A percentile compares a stretch with the other conserved stretches of the same genome.
These are phyloP conservation scores for Volvox carteri DNA, from an alignment of 163 green algal genomes.

Conservation along the genomic window DNA sequence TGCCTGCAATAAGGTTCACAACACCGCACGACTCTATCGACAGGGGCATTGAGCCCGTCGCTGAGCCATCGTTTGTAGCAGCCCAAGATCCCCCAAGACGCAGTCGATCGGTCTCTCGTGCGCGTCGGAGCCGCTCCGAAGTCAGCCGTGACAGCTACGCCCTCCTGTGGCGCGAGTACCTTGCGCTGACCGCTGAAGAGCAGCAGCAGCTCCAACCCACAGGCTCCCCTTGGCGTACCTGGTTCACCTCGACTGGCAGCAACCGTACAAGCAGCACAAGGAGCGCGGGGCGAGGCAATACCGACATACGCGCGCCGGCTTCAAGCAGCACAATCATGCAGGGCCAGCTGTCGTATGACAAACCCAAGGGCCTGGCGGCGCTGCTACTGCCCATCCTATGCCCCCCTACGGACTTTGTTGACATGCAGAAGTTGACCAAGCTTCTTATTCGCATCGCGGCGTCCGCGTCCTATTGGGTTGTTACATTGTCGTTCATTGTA, in stretches of 20 bases:
- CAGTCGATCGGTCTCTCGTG: background rate
- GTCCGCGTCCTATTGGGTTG: background rate
- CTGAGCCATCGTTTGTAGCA: too few relatives aligned
- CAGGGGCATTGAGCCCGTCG: too few relatives aligned
- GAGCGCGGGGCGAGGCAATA: background rate
- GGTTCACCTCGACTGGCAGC: background rate
- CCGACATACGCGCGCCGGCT: background rate
- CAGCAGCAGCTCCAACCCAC: slow-evolving; percentile 7
- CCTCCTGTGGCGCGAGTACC: slow-evolving; percentile 47
- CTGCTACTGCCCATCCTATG: slow-evolving; percentile 9
- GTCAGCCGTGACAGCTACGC: slow-evolving; percentile 17
- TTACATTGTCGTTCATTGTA: background rate
- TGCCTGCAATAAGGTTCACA: too few relatives aligned
- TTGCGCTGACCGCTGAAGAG: background rate
- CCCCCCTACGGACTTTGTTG: slow-evolving; percentile 23
- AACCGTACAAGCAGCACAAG: background rate
- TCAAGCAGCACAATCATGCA: slow-evolving; percentile 16
- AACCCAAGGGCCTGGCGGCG: slow-evolving; percentile 25
- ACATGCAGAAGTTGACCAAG: slow-evolving; percentile 23
- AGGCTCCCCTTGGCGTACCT: background rate
- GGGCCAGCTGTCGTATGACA: slow-evolving; percentile 18
- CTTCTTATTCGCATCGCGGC: background rate
- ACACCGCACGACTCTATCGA: too few relatives aligned
- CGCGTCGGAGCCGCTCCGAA: background rate
- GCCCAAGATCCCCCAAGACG: too few relatives aligned